Percentiles rank a stretch among this genome's conserved stretches.
These are phyloP conservation scores for Eucalyptus leucophloia DNA, from an alignment of 345 rosid species.

Conservation along the genomic window DNA sequence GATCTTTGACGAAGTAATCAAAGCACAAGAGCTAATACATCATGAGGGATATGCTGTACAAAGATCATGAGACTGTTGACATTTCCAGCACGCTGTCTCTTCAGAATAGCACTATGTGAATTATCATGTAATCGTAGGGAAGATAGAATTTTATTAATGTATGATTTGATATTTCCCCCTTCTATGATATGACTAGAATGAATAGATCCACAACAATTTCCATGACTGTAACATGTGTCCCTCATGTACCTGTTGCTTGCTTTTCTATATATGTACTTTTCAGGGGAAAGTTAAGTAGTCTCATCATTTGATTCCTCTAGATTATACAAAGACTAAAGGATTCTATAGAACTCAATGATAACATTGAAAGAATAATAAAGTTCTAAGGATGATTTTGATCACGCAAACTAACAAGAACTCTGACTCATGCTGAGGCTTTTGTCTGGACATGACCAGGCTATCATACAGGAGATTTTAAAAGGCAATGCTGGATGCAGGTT, in stretches of 20 bases:
- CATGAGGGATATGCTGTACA: neutral
- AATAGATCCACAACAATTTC: neutral
- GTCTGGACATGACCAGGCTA: neutral
- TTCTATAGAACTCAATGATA: neutral
- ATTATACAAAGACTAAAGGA: neutral
- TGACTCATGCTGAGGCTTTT: neutral
- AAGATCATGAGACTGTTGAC: neutral
- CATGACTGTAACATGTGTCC: neutral
- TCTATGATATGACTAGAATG: neutral
- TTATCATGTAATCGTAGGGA: neutral
- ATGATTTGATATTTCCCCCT: neutral
- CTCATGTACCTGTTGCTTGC: neutral
- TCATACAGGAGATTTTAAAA: neutral
- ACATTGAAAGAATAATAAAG: neutral
- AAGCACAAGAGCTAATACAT: neutral
- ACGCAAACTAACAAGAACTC: neutral
- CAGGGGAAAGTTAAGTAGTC: neutral
- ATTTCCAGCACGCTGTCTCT: neutral
- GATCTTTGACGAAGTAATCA: neutral
- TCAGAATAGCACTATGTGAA: neutral
- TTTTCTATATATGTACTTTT: neutral
- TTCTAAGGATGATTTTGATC: neutral
- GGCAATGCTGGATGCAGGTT: neutral
- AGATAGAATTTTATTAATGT: neutral
- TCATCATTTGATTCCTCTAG: neutral